Percentiles rank a stretch among this genome's conserved stretches.
Evolutionary conservation across 805 yeast species (phyloP).

Genomic region (Jamesozyma lodderae): DNA sequence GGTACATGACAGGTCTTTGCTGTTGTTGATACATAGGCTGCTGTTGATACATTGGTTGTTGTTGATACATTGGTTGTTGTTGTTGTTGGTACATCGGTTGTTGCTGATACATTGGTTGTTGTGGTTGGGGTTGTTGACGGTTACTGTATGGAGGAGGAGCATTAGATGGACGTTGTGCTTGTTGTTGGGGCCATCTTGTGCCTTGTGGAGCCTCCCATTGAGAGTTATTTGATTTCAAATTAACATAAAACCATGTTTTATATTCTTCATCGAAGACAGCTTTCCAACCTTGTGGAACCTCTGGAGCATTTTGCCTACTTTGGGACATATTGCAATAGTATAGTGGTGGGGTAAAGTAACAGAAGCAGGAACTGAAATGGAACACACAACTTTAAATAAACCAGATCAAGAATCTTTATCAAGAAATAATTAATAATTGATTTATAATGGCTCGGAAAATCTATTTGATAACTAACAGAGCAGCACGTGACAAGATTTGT

Average conservation of each 20-base stretch:
- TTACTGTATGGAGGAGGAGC: conserved; percentile 35
- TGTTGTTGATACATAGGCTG: conserved; percentile 16
- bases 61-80: conserved; percentile 13
- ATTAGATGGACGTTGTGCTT: conserved; percentile 11
- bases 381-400: too few relatives aligned
- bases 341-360: too few relatives aligned
- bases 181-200: conserved; percentile 41
- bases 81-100: conserved; percentile 24
- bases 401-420: too few relatives aligned
- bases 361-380: neutral
- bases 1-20: conserved; percentile 19
- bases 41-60: conserved; percentile 19
- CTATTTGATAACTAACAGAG: too few relatives aligned
- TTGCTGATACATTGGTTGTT: conserved; percentile 14
- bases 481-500: too few relatives aligned
- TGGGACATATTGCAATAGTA: conserved; percentile 21
- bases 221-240: conserved; percentile 58
- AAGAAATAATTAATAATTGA: too few relatives aligned
- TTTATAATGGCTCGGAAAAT: too few relatives aligned
- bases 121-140: conserved; percentile 10
- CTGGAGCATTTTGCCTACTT: conserved; percentile 36
- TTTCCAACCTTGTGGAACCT: conserved; percentile 62
- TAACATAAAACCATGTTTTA: conserved; percentile 73
- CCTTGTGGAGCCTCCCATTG: conserved; percentile 87
- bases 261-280: conserved; percentile 66